Percentiles rank a stretch among this genome's conserved stretches.
phyloP scores from a whole-genome alignment of 106 monocot species.

The Acorus calamus region DNA sequence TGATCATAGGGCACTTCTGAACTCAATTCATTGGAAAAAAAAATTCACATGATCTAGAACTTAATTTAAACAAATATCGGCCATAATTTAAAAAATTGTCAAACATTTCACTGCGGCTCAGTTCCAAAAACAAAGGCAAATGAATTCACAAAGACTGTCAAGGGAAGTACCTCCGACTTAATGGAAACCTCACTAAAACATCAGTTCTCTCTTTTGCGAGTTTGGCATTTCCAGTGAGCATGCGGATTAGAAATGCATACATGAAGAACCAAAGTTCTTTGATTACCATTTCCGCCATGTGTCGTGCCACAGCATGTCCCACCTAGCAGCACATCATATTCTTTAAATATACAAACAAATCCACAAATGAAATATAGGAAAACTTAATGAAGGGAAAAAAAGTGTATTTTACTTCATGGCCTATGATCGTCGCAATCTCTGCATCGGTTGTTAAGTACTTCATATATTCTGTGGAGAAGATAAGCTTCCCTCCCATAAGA shows the following conservation, averaged over 20 bases:
- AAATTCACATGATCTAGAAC: no score
- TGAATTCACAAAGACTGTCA: no score
- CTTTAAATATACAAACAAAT: no score
- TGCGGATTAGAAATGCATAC: slow-evolving; percentile 56
- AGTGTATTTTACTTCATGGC: slow-evolving; percentile 55
- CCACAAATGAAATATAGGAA: no score
- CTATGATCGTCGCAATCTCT: slow-evolving; percentile 79
- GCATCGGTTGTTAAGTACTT: slow-evolving; percentile 73
- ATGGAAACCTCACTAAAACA: slow-evolving; percentile 75
- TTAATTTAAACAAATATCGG: no score
- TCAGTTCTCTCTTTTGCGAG: slow-evolving; percentile 61
- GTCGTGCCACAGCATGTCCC: slow-evolving; percentile 84
- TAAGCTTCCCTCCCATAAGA: slow-evolving; percentile 80
- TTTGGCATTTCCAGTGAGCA: slow-evolving; percentile 80
- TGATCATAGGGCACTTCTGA: no score
- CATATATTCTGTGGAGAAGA: slow-evolving; percentile 77
- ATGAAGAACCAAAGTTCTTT: slow-evolving; percentile 73
- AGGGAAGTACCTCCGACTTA: slow-evolving; percentile 65
- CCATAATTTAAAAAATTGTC: not conserved
- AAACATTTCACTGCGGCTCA: no score
- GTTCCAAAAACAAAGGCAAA: no score
- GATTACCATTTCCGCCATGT: slow-evolving; percentile 73
- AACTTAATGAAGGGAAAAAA: not conserved
- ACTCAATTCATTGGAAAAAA: no score
- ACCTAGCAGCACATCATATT: no score